Base-by-base conservation (phyloP, 139 green algal genomes). In the Tetradesmus lagerheimii region DNA sequence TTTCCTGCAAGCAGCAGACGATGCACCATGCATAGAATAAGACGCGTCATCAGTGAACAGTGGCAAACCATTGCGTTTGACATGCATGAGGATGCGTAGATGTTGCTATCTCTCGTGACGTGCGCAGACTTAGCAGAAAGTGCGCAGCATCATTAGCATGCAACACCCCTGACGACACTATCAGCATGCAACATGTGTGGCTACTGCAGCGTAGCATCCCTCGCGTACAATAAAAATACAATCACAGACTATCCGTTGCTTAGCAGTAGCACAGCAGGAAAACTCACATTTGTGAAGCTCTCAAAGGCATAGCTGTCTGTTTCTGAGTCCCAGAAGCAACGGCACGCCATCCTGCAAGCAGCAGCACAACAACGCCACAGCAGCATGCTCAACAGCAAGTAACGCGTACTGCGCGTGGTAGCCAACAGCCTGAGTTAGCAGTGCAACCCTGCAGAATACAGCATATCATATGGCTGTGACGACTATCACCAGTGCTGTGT, bases 301-400 rank as follows among this genome's bases (percentile, higher is more conserved):
- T 96, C 93, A 77, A 94, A 85, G 27, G 94, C 96, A 80, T 95
- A 96, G 78, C 90, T 91, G 85, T 98, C 96, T 39, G 95, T 97
- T 35, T 95, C 94, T 9, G 89, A 50, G 90, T 98, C 96, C 96
- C 94, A 97, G 88, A 98, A 96, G 2, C 94, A 95, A 1, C 94
- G 90, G 85, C 92, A 95, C 6, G 89, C 95, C 74, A 97, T 91
- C 93, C 93, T 95, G 93, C 34, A 90, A 16, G 35, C 29, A 38
- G 67, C 41, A 84, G 29, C 23, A 82, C 80, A 8, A 75, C 20
- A 23, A 38, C 14, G 11, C 8, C 15, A 12, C 38, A 53, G 45
- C 75, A 90, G 43, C 53, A 77, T 76, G 50, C 8, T 0, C 2
- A 16, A 37, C 29, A 76, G 43, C 53, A 86, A 35, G 25, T 37